Base-by-base conservation (phyloP, 441 rosid species). In the Aquilaria agallochum region DNA sequence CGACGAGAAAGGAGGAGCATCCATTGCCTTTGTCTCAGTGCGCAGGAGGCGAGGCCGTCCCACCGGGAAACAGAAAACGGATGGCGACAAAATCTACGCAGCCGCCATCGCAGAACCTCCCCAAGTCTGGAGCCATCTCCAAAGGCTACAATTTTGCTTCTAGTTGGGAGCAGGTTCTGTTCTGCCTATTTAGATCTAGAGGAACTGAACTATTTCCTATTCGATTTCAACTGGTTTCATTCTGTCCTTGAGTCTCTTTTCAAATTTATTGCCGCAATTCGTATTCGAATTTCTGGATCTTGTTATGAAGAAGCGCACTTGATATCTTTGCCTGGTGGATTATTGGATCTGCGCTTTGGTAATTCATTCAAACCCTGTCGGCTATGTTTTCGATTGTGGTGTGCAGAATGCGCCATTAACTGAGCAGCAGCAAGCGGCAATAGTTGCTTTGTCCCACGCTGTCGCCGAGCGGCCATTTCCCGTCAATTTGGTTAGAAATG, bases 81-180 rank as follows among this genome's bases (percentile, higher is more conserved):
- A 86, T 86, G 97, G 80, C 90, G 48, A 60, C 83, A 47, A 84
- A 79, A 68, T 66, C 81, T 7, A 70, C 78, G 31, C 66, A 80
- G 44, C 65, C 85, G 5, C 80, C 90, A 42, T 65, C 84, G 5
- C 42, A 36, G 42, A 80, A 52, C 64, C 75, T 86, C 52, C 85
- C 89, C 71, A 88, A 79, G 65, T 81, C 96, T 63, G 92, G 89
- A 66, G 97, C 97, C 52, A 73, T 91, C 67, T 84, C 94, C 71
- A 91, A 64, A 77, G 97, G 97, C 73, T 89, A 91, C 92, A 89
- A 88, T 75, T 95, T 95, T 80, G 85, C 97, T 72, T 95, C 96
- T 45, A 82, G 87, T 60, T 94, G 99, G 99, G 99, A 94, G 68
- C 96, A 87, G 92, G 99, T 93, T 44, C 34, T 56, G 31, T 53